A percentile compares a stretch with the other conserved stretches of the same genome.
Evolutionary conservation across 176 grass and related monocot genomes (phyloP).

Genomic region (Carex cristatella): DNA sequence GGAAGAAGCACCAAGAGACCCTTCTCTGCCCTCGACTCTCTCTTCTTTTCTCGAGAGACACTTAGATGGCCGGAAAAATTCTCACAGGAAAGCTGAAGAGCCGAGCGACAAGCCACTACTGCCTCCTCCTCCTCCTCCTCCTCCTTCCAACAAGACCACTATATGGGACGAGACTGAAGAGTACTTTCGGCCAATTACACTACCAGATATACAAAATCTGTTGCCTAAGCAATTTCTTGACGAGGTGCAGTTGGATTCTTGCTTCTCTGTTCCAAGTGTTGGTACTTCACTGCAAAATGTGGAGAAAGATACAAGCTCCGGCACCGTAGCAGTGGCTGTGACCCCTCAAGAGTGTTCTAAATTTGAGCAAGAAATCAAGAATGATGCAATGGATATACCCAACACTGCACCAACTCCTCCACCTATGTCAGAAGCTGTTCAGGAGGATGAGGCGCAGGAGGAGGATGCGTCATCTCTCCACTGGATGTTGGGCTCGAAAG

Average conservation of each 20-base stretch:
- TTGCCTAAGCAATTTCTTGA: conserved; percentile 36
- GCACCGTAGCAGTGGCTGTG: conserved; percentile 34
- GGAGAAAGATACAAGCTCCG: conserved; percentile 27
- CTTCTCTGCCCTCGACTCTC: conserved; percentile 63
- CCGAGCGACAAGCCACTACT: conserved; percentile 27
- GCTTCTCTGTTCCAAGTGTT: conserved; percentile 36
- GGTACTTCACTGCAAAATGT: conserved; percentile 23
- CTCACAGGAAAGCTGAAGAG: conserved; percentile 56
- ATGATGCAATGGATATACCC: conserved; percentile 8
- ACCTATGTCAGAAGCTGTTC: not conserved
- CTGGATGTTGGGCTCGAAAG: conserved; percentile 55
- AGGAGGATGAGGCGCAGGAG: not conserved
- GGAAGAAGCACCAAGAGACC: conserved; percentile 48
- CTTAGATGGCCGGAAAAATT: conserved; percentile 49
- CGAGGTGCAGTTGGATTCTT: conserved; percentile 34
- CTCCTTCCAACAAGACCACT: conserved; percentile 28
- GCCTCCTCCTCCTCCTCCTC: not conserved
- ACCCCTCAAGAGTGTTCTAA: conserved; percentile 38
- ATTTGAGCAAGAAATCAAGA: conserved; percentile 23
- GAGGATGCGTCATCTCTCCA: conserved; percentile 20
- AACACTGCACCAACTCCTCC: not conserved
- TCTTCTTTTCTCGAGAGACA: conserved; percentile 47
- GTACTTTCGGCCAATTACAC: conserved; percentile 61
- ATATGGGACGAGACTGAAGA: conserved; percentile 82
- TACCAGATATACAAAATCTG: conserved; percentile 54